Conservation (phyloP, 371 early-diverging fungal genomes). For the Chytridiales sp. region DNA sequence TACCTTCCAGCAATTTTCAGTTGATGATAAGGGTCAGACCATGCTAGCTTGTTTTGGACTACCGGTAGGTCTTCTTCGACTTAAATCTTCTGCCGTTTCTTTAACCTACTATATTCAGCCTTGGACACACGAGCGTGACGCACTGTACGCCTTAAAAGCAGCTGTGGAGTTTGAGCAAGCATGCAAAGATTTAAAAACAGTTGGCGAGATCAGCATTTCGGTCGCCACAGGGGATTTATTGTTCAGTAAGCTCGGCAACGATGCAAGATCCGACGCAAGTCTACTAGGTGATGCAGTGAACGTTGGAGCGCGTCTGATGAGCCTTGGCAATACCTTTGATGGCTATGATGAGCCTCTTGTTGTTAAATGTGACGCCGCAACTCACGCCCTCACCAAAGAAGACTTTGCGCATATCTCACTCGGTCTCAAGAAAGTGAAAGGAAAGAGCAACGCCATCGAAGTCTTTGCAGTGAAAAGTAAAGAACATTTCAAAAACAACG, state of each 20-base stretch:
- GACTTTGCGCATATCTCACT: slow-evolving; percentile 2
- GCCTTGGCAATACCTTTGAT: not conserved
- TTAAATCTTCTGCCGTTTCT: slow-evolving; percentile 1
- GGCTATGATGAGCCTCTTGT: not conserved
- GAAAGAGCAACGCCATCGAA: slow-evolving; percentile 2
- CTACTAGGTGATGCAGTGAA: slow-evolving; percentile 17
- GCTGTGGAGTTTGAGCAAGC: not conserved
- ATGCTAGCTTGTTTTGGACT: too few species aligned
- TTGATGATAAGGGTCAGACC: slow-evolving; percentile 9
- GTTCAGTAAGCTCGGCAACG: slow-evolving; percentile 13
- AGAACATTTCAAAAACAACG: not conserved
- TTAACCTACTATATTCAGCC: slow-evolving; percentile 10
- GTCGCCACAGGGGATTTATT: slow-evolving; percentile 13
- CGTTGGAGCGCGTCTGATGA: slow-evolving; percentile 8
- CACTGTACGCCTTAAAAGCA: slow-evolving; percentile 15
- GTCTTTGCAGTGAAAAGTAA: not conserved
- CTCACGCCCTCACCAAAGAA: slow-evolving; percentile 5
- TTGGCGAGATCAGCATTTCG: not conserved
- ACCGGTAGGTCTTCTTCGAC: too few species aligned
- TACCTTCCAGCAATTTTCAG: slow-evolving; percentile 10
- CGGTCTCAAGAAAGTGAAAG: slow-evolving; percentile 9
- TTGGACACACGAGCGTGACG: slow-evolving; percentile 14
- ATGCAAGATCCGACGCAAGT: slow-evolving; percentile 5
- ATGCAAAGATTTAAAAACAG: not conserved
- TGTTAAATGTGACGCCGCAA: slow-evolving; percentile 12